These are phyloP conservation scores for Populus alba DNA, from an alignment of 345 rosid species.

Conservation along the genomic window DNA sequence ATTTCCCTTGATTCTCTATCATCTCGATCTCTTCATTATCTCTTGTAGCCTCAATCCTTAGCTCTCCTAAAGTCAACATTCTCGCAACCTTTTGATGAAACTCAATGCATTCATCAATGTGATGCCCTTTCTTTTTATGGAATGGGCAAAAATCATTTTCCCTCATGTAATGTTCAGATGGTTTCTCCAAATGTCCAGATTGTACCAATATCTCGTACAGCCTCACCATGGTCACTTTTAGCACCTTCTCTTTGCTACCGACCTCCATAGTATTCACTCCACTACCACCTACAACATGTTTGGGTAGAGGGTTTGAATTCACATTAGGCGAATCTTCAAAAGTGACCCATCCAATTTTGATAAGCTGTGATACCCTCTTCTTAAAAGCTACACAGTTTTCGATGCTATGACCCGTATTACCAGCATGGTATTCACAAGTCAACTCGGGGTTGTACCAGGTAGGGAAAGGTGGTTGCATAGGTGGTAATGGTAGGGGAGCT, in stretches of 20 bases:
- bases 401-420: background rate
- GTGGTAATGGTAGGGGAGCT: no score
- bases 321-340: background rate
- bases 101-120: background rate
- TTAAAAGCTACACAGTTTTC: no score
- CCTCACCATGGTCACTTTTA: fast-evolving
- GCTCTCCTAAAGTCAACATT: background rate
- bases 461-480: background rate
- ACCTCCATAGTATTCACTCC: background rate
- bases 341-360: background rate
- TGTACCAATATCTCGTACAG: fast-evolving
- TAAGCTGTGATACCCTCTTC: no score
- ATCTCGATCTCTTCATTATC: fast-evolving
- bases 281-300: background rate
- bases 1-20: no score
- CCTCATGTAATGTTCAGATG: fast-evolving
- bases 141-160: background rate
- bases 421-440: background rate
- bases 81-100: no score
- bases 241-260: fast-evolving
- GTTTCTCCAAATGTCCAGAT: fast-evolving
- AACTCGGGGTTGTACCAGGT: background rate
- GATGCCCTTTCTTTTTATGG: background rate
- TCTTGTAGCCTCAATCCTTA: fast-evolving
- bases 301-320: background rate